phyloP scores from a whole-genome alignment of 306 rosid genomes.

The Ammopiptanthus mongolicus region DNA sequence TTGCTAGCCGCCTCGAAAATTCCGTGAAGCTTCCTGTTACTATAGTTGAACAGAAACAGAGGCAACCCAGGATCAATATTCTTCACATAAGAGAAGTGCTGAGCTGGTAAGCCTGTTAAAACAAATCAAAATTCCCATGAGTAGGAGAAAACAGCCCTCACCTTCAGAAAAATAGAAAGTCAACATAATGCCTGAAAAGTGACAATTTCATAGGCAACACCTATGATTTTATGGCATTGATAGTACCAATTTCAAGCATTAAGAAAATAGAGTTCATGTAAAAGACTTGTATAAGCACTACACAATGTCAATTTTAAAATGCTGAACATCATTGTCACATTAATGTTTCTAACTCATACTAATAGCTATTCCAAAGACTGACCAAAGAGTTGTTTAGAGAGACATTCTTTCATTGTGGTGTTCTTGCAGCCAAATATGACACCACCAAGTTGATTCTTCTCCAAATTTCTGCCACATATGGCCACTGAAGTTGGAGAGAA shows the following conservation, averaged over 20 bases:
- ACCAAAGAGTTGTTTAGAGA: constrained; percentile 83
- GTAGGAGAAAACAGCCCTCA: background rate
- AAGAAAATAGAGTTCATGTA: background rate
- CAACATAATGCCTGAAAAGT: background rate
- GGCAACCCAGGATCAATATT: constrained; percentile 84
- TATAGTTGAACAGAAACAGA: constrained; percentile 83
- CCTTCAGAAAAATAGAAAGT: background rate
- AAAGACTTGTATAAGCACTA: background rate
- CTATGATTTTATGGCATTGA: background rate
- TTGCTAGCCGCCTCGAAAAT: constrained; percentile 75
- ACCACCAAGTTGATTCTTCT: constrained; percentile 64
- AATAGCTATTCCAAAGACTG: constrained; percentile 18
- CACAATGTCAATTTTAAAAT: constrained; percentile 15
- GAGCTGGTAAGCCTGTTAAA: constrained; percentile 72
- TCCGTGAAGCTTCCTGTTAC: constrained; percentile 68
- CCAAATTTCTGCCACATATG: constrained; percentile 51
- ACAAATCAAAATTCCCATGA: constrained; percentile 24
- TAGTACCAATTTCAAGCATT: background rate
- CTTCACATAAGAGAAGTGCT: constrained; percentile 74
- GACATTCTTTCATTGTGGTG: constrained; percentile 59
- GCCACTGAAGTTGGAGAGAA: background rate
- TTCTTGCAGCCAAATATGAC: constrained; percentile 79
- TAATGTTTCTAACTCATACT: background rate
- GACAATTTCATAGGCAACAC: background rate
- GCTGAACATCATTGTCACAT: background rate